Conservation (phyloP, 805 yeast species). For the Myxozyma nipponensis region DNA sequence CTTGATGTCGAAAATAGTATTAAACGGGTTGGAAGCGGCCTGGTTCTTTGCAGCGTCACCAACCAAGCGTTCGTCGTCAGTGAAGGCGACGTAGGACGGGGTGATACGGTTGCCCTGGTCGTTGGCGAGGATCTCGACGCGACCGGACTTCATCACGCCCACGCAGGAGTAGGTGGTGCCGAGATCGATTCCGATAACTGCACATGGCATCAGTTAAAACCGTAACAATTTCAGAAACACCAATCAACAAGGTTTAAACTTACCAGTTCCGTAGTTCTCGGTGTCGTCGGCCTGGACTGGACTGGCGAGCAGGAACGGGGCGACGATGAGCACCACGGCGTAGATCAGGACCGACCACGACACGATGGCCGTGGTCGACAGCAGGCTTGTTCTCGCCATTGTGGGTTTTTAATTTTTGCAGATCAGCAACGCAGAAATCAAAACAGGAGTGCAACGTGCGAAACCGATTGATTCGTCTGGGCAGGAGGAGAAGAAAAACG, state of each 20-base stretch:
- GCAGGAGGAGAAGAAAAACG: no score
- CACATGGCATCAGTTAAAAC: neutral
- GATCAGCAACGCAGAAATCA: no score
- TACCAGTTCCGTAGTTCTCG: constrained; percentile 40
- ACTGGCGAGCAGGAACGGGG: constrained; percentile 36
- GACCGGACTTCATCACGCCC: constrained; percentile 76
- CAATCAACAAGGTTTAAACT: constrained; percentile 5
- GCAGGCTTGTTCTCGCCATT: constrained; percentile 17
- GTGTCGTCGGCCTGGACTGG: constrained; percentile 38
- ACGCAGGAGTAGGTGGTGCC: constrained; percentile 99
- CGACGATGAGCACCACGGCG: constrained; percentile 36
- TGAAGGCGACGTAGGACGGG: constrained; percentile 94
- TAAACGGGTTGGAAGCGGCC: constrained; percentile 91
- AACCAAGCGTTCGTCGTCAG: constrained; percentile 88
- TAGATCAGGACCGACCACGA: constrained; percentile 37
- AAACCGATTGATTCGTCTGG: no score
- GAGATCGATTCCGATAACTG: constrained; percentile 87
- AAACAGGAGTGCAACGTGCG: no score
- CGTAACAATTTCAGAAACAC: neutral
- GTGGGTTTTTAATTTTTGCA: no score
- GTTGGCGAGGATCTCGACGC: constrained; percentile 93
- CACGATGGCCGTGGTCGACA: constrained; percentile 22
- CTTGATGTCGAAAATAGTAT: constrained; percentile 87
- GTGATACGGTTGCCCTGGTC: constrained; percentile 99
- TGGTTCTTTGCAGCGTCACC: constrained; percentile 99